Percentiles rank a stretch among this genome's conserved stretches.
These are phyloP conservation scores for Boletus sp. DNA, from an alignment of 768 basidiomycete genomes.

Conservation along the genomic window DNA sequence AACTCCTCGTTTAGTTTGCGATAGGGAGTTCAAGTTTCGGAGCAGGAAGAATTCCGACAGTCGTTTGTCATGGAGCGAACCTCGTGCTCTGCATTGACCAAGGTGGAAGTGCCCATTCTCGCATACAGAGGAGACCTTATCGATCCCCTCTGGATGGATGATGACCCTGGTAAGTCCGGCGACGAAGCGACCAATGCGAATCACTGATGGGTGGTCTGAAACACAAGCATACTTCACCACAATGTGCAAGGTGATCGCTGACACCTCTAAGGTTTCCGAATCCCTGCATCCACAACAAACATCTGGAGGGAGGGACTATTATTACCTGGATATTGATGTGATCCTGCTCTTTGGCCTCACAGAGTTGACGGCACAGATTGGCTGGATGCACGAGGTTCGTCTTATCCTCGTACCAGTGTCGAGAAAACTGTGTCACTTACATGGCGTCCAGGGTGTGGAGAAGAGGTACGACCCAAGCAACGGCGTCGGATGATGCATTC, in stretches of 20 bases:
- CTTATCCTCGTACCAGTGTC: not conserved
- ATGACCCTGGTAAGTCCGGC: conserved; percentile 7
- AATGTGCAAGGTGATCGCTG: conserved; percentile 11
- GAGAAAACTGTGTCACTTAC: not conserved
- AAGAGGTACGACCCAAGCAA: conserved; percentile 2
- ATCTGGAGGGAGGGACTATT: conserved; percentile 3
- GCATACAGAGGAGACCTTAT: conserved; percentile 15
- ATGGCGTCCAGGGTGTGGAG: conserved; percentile 14
- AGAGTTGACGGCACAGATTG: conserved; percentile 43
- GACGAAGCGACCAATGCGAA: not conserved
- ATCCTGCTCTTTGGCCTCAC: conserved; percentile 41
- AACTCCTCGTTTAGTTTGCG: not conserved
- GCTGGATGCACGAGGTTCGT: conserved; percentile 36
- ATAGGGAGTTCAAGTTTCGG: conserved; percentile 16
- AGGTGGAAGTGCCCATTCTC: conserved; percentile 2
- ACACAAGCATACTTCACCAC: conserved; percentile 3
- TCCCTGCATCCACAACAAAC: not conserved
- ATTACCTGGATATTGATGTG: conserved; percentile 28
- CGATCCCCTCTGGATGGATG: conserved; percentile 13
- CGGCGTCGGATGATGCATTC: not conserved
- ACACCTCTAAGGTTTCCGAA: conserved; percentile 4
- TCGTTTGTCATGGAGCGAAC: not conserved
- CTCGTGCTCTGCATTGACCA: not conserved
- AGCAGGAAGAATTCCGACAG: conserved; percentile 19
- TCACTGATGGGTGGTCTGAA: not conserved